These are phyloP conservation scores for Boletus fagicola DNA, from an alignment of 768 basidiomycete genomes.

Conservation along the genomic window DNA sequence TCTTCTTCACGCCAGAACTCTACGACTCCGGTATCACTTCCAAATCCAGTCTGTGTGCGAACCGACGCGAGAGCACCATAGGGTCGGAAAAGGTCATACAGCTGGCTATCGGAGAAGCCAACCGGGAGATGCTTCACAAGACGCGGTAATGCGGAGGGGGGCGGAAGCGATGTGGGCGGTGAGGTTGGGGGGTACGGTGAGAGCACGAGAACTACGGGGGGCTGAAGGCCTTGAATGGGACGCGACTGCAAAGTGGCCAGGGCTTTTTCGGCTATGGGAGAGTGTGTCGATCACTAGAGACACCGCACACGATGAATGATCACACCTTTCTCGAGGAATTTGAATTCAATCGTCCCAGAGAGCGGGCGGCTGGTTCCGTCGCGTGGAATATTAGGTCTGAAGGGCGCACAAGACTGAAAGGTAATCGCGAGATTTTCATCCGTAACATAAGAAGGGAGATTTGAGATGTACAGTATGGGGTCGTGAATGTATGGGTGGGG, in stretches of 20 bases:
- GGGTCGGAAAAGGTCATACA: slow-evolving; percentile 84
- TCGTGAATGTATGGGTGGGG: slow-evolving; percentile 85
- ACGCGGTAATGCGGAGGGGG: slow-evolving; percentile 73
- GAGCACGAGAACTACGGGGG: slow-evolving; percentile 61
- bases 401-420: slow-evolving; percentile 73
- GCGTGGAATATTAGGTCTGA: slow-evolving; percentile 73
- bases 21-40: slow-evolving; percentile 72
- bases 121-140: slow-evolving; percentile 82
- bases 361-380: slow-evolving; percentile 52
- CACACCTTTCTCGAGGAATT: slow-evolving; percentile 75
- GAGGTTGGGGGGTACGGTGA: slow-evolving; percentile 83
- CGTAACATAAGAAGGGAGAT: slow-evolving; percentile 66
- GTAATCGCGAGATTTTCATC: slow-evolving; percentile 77
- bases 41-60: slow-evolving; percentile 71
- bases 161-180: slow-evolving; percentile 71
- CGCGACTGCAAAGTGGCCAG: slow-evolving; percentile 80
- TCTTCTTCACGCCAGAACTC: slow-evolving; percentile 91
- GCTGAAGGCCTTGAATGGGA: slow-evolving; percentile 58
- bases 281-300: slow-evolving; percentile 6
- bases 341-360: slow-evolving; percentile 82
- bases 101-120: slow-evolving; percentile 61
- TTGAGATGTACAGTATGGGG: slow-evolving; percentile 77
- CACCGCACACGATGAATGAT: slow-evolving; percentile 12
- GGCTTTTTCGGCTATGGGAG: slow-evolving; percentile 75
- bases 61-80: slow-evolving; percentile 82